Conservation (phyloP, 2,329 filamentous ascomycete genomes). For the Alternaria brassicicola region DNA sequence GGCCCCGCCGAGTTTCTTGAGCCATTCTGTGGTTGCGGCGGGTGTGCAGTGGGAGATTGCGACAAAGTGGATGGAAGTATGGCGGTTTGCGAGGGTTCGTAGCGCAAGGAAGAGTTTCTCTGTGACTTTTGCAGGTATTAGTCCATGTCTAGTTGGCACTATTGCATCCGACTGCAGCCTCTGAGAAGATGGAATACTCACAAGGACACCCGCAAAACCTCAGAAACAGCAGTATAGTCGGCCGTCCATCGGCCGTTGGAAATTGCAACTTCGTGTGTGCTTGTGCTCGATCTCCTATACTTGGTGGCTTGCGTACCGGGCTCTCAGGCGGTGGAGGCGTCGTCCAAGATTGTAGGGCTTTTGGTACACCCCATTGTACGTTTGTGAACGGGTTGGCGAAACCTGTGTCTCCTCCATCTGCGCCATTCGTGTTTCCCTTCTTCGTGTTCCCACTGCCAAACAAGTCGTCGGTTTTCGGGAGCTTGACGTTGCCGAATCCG, state of each 20-base stretch:
- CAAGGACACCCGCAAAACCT: constrained; percentile 47
- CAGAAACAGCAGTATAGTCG: constrained; percentile 42
- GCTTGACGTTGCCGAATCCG: constrained; percentile 59
- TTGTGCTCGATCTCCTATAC: constrained; percentile 35
- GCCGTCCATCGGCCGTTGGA: constrained; percentile 37
- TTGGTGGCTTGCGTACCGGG: constrained; percentile 35
- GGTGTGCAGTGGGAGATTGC: constrained; percentile 66
- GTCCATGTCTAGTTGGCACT: background rate
- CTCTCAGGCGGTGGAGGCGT: constrained; percentile 37
- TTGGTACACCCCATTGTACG: constrained; percentile 42
- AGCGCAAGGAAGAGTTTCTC: constrained; percentile 62
- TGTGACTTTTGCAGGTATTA: constrained; percentile 32
- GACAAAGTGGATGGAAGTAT: constrained; percentile 60
- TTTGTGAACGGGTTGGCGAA: constrained; percentile 47
- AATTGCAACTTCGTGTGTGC: constrained; percentile 40
- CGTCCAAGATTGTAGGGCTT: constrained; percentile 44
- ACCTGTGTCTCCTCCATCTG: constrained; percentile 24
- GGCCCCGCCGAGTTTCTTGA: constrained; percentile 63
- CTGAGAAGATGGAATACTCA: constrained; percentile 17
- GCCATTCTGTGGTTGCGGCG: constrained; percentile 63
- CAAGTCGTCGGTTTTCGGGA: constrained; percentile 43
- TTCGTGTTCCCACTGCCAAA: constrained; percentile 38
- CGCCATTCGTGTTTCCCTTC: constrained; percentile 23
- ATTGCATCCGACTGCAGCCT: background rate
- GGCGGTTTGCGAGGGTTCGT: constrained; percentile 60